A percentile compares a stretch with the other conserved stretches of the same genome.
phyloP scores from a whole-genome alignment of 768 basidiomycete genomes.

The Neoboletus subvelutipes region DNA sequence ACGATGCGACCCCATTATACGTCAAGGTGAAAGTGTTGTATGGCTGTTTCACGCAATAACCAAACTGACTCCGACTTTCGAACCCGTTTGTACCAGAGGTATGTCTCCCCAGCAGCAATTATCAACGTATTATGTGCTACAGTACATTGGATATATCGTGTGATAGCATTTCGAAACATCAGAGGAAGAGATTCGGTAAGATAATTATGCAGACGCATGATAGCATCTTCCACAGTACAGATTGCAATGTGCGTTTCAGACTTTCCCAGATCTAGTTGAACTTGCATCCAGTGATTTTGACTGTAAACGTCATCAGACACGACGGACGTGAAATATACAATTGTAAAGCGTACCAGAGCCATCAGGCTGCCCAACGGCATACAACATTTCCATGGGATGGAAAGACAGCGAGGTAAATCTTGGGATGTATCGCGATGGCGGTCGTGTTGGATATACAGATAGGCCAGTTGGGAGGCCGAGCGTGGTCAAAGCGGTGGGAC shows the following conservation, averaged over 20 bases:
- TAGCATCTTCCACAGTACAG: background rate
- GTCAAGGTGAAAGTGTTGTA: background rate
- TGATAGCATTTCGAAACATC: slow-evolving; percentile 9
- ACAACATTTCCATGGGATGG: slow-evolving; percentile 87
- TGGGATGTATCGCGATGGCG: slow-evolving; percentile 60
- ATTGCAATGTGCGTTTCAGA: background rate
- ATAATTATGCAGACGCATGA: slow-evolving; percentile 9
- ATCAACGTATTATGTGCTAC: slow-evolving; percentile 5
- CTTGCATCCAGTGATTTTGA: slow-evolving; percentile 60
- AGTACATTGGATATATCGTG: slow-evolving; percentile 23
- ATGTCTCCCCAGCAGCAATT: background rate
- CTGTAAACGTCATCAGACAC: slow-evolving; percentile 30
- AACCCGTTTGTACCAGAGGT: background rate
- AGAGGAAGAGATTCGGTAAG: slow-evolving; percentile 12
- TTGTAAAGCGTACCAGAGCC: slow-evolving; percentile 47
- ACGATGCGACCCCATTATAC: background rate
- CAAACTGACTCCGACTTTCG: background rate
- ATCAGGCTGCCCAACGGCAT: slow-evolving; percentile 70
- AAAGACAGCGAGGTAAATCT: slow-evolving; percentile 66
- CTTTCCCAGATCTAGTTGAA: slow-evolving; percentile 30
- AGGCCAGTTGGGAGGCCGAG: slow-evolving; percentile 56
- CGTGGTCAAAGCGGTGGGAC: slow-evolving; percentile 36
- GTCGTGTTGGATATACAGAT: slow-evolving; percentile 51
- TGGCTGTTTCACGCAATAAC: background rate
- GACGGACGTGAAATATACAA: background rate